These are phyloP conservation scores for Aspergillus versicolor DNA, from an alignment of 2,329 filamentous ascomycete genomes.

Conservation along the genomic window DNA sequence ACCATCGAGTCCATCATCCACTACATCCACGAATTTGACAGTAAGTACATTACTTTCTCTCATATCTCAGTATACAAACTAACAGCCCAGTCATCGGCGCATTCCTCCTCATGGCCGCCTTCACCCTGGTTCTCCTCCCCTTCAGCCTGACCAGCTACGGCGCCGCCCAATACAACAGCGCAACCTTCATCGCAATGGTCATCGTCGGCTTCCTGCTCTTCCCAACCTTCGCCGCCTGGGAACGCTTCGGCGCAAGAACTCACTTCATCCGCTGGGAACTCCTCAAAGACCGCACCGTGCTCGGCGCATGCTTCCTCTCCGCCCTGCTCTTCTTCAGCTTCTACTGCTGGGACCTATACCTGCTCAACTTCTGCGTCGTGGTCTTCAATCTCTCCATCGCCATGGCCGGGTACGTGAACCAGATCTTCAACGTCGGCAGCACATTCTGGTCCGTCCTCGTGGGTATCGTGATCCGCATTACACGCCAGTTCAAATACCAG, in stretches of 20 bases:
- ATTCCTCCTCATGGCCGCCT: slow-evolving; percentile 52
- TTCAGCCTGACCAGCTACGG: slow-evolving; percentile 54
- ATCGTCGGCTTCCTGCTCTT: slow-evolving; percentile 56
- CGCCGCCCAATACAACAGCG: slow-evolving; percentile 36
- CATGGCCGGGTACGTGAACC: slow-evolving; percentile 47
- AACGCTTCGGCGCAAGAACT: slow-evolving; percentile 52
- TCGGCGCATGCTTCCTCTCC: slow-evolving; percentile 53
- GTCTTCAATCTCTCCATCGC: slow-evolving; percentile 48
- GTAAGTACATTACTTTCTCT: too few species aligned
- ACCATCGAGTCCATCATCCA: neutral
- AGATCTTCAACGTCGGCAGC: slow-evolving; percentile 56
- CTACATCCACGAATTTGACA: neutral
- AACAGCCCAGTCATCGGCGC: slow-evolving; percentile 18
- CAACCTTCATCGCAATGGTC: slow-evolving; percentile 50
- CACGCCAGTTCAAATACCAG: slow-evolving; percentile 55
- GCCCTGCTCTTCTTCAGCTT: slow-evolving; percentile 49
- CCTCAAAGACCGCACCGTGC: slow-evolving; percentile 50
- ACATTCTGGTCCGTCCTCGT: slow-evolving; percentile 52
- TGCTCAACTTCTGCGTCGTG: slow-evolving; percentile 54
- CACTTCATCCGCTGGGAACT: slow-evolving; percentile 58
- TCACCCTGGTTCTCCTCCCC: slow-evolving; percentile 64
- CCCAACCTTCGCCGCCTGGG: slow-evolving; percentile 55
- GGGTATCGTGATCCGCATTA: slow-evolving; percentile 50
- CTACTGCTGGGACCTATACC: slow-evolving; percentile 57
- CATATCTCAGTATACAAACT: too few species aligned